phyloP scores from a whole-genome alignment of 2,329 filamentous ascomycete species.

The Periconia sp. region DNA sequence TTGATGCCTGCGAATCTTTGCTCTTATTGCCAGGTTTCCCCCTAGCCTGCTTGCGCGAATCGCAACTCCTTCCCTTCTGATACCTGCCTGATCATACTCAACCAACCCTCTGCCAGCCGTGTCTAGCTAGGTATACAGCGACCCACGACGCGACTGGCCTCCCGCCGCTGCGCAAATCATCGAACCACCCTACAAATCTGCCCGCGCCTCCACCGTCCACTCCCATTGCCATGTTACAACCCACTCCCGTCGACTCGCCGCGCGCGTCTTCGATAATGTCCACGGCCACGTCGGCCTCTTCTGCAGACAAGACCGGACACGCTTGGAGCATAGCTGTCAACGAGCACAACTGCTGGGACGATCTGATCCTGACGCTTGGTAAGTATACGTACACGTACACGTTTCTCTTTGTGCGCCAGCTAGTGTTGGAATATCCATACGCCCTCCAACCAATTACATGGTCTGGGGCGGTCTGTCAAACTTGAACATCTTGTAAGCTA shows the following conservation, averaged over 20 bases:
- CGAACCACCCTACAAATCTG: constrained; percentile 11
- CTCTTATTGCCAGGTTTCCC: constrained; percentile 20
- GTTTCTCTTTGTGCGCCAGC: not conserved
- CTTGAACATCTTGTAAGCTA: not conserved
- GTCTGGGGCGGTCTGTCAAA: too few species aligned
- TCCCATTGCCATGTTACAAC: constrained; percentile 28
- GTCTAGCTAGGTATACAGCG: not conserved
- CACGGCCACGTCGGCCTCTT: constrained; percentile 33
- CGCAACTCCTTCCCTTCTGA: constrained; percentile 7
- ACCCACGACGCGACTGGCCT: not conserved
- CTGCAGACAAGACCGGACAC: constrained; percentile 44
- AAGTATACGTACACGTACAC: constrained; percentile 14
- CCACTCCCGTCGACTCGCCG: constrained; percentile 25
- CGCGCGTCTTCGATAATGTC: constrained; percentile 39
- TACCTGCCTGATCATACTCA: not conserved
- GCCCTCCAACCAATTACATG: not conserved
- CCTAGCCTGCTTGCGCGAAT: constrained; percentile 17
- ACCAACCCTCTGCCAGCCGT: constrained; percentile 1
- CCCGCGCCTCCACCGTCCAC: constrained; percentile 2
- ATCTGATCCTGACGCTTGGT: constrained; percentile 50
- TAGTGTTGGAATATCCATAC: not conserved
- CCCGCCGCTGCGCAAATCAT: not conserved
- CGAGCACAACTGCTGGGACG: constrained; percentile 50
- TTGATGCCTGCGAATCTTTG: constrained; percentile 21
- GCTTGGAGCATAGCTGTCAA: constrained; percentile 46